Evolutionary conservation across 345 rosid genomes (phyloP), one percentile per base, ranked within the genome.

Genomic region (Rhodomyrtus tomentosa): DNA sequence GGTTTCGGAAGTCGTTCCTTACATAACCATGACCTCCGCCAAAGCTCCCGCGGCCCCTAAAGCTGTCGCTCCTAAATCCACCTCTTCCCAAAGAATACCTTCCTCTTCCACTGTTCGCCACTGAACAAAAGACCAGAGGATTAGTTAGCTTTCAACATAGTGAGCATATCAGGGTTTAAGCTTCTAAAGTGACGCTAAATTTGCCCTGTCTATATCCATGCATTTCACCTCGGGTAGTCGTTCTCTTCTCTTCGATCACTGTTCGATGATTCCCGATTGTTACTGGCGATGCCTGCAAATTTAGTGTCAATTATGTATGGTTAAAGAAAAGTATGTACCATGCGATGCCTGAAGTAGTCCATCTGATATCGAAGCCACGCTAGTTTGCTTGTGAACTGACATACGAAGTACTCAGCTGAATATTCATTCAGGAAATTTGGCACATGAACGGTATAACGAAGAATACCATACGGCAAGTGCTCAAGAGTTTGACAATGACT

Each of bases 261-360:
- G 94, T 97, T 89, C 88, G 91, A 49, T 88, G 92, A 73, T 89
- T 95, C 51, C 92, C 92, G 42, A 96, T 87, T 4, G 81, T 90
- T 83, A 96, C 53, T 5, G 96, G 95, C 50, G 99, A 93, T 83
- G 98, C 96, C 99, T 96, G 93, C 80, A 85, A 85, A 85, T 51
- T 53, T 84, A 68, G 42, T 36, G 45, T 38, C 73, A 14, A 53
- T n/a, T 82, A 22, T 9, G 38, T 81, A 10, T 50, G 36, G 54
- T 81, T 38, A 50, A 29, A 50, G 56, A 51, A 27, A 52, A 29
- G 56, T 51, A 81, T 29, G 38, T 29, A 50, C 38, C 59, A 18
- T 32, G 76, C 76, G 32, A 51, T 50, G 82, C 38, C 82, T n/a
- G 24, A 45, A 51, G 59, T 29, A 22, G 25, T 36, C 62, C 74